Evolutionary conservation across 2,329 filamentous ascomycete species (phyloP).

Genomic region (Colletotrichum ledebouriae): DNA sequence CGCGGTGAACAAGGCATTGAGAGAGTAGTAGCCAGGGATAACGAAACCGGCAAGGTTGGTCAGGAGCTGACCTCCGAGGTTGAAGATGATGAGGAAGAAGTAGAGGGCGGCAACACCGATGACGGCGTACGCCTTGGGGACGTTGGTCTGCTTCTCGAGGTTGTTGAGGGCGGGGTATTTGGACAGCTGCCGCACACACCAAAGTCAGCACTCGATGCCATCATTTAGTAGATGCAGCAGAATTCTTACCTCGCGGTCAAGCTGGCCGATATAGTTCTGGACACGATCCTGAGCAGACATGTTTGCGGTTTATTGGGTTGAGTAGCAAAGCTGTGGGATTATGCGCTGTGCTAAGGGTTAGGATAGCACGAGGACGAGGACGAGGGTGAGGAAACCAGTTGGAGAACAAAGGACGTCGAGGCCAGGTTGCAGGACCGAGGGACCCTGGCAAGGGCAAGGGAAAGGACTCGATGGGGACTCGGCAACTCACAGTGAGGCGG

Average conservation of each 20-base stretch:
- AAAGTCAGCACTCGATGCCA: conserved; percentile 11
- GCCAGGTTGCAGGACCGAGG: conserved; percentile 38
- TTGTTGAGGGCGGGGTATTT: conserved; percentile 88
- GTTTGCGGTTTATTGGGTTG: conserved; percentile 50
- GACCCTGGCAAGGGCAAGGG: conserved; percentile 8
- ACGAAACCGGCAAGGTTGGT: conserved; percentile 89
- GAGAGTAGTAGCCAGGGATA: conserved; percentile 87
- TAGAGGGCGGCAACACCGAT: conserved; percentile 83
- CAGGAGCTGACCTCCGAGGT: conserved; percentile 88
- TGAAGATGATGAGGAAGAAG: conserved; percentile 94
- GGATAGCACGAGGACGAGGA: conserved; percentile 18
- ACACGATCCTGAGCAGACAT: conserved; percentile 84
- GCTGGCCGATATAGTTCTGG: conserved; percentile 80
- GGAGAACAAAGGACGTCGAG: conserved; percentile 15
- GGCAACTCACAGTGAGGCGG: conserved; percentile 29
- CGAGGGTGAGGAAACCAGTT: not conserved
- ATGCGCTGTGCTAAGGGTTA: conserved; percentile 40
- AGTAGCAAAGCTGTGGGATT: conserved; percentile 42
- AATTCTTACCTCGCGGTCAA: conserved; percentile 81
- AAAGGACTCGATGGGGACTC: conserved; percentile 11
- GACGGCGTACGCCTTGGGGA: conserved; percentile 88
- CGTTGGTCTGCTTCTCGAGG: conserved; percentile 84
- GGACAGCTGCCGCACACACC: conserved; percentile 71
- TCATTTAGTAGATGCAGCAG: conserved; percentile 4
- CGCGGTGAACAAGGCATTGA: conserved; percentile 80